Evolutionary conservation across 371 early-diverging fungal genomes (phyloP).

Genomic region (Coemansia sp.): DNA sequence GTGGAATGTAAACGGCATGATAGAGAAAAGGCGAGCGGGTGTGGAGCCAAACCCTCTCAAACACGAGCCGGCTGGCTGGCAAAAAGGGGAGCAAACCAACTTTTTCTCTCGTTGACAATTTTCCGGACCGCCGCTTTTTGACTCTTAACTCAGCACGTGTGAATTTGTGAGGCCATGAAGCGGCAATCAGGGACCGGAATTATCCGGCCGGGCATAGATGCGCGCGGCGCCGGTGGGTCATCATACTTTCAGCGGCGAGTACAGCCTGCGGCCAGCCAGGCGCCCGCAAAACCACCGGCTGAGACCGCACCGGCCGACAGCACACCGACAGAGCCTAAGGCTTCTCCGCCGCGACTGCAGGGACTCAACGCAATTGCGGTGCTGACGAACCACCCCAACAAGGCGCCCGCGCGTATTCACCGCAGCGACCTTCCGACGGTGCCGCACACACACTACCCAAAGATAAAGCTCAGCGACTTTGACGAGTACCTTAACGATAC

Average conservation of each 20-base stretch:
- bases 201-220: slow-evolving; percentile 34
- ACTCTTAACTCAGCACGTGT: background rate
- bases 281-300: background rate
- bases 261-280: slow-evolving; percentile 20
- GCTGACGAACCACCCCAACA: slow-evolving; percentile 49
- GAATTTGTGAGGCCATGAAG: slow-evolving; percentile 24
- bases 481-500: slow-evolving; percentile 65
- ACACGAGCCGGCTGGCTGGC: too few species aligned
- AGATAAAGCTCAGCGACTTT: slow-evolving; percentile 64
- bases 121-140: background rate
- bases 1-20: slow-evolving; percentile 63
- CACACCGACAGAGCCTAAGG: background rate
- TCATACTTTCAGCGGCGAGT: slow-evolving; percentile 48
- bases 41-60: background rate
- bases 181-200: slow-evolving; percentile 45
- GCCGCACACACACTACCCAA: slow-evolving; percentile 63
- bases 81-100: background rate
- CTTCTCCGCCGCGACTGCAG: slow-evolving; percentile 3
- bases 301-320: background rate
- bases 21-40: too few species aligned
- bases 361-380: slow-evolving; percentile 50
- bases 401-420: slow-evolving; percentile 46
- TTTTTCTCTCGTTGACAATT: background rate
- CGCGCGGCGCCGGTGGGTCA: slow-evolving; percentile 28
- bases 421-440: slow-evolving; percentile 69